phyloP scores from a whole-genome alignment of 202 grass and related monocot genomes.

The Cymbopogon flexuosus region DNA sequence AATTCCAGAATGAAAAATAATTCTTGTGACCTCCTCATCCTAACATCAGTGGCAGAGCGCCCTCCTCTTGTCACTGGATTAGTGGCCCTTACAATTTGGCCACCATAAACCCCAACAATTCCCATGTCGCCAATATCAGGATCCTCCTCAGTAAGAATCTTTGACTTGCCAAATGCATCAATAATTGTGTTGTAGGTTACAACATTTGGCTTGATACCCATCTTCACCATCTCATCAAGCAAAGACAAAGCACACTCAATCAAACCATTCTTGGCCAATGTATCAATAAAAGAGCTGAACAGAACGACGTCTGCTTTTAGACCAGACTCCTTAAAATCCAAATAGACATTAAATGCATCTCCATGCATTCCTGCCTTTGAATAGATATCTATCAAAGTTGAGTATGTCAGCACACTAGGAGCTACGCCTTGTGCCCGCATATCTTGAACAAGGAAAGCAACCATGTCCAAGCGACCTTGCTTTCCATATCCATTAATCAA shows the following conservation, averaged over 20 bases:
- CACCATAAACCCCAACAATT: slow-evolving; percentile 47
- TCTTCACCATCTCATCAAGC: slow-evolving; percentile 87
- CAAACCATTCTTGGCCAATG: slow-evolving; percentile 92
- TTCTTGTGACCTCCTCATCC: slow-evolving; percentile 69
- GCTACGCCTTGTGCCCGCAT: slow-evolving; percentile 71
- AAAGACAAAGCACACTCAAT: slow-evolving; percentile 85
- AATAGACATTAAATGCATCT: slow-evolving; percentile 87
- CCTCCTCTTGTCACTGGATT: slow-evolving; percentile 47
- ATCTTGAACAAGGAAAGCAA: slow-evolving; percentile 81
- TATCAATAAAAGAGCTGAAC: slow-evolving; percentile 98
- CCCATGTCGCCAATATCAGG: slow-evolving; percentile 34
- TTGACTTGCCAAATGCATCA: slow-evolving; percentile 90
- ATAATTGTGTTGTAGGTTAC: slow-evolving; percentile 96
- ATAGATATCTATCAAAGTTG: slow-evolving; percentile 97
- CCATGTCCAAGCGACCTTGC: slow-evolving; percentile 74
- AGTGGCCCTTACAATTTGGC: slow-evolving; percentile 54
- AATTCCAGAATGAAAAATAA: slow-evolving; percentile 91
- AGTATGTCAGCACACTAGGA: slow-evolving; percentile 86
- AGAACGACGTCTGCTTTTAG: slow-evolving; percentile 92
- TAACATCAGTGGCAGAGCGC: slow-evolving; percentile 41
- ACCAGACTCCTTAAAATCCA: slow-evolving; percentile 95
- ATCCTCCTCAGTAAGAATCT: slow-evolving; percentile 46
- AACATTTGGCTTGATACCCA: slow-evolving; percentile 90
- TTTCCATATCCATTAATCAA: slow-evolving; percentile 96
- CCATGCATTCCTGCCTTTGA: slow-evolving; percentile 93